Evolutionary conservation across 805 yeast genomes (phyloP), one percentile per base, ranked within the genome.

Genomic region (Barnettozyma salicaria): DNA sequence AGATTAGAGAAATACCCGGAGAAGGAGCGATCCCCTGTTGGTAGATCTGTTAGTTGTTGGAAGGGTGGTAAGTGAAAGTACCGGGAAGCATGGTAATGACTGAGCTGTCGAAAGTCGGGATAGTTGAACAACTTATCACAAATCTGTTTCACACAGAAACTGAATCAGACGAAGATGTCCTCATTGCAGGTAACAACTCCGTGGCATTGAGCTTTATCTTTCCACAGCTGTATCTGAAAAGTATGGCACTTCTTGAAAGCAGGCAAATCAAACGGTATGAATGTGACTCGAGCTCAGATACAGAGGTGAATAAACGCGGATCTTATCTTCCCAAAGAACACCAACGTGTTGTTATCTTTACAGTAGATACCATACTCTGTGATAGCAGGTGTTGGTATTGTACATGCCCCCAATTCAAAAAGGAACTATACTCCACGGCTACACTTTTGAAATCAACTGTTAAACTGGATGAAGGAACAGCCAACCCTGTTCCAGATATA

Each of bases 331-430:
- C 25, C 12, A 12, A 22, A 9, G 12, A 9, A 6, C 14, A 19
- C 2, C 14, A 20, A 8, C 19, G 31, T 11, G 25, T 39, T 13
- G 38, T 37, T 7, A 26, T 21, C 6, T 28, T 26, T 17, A 28
- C 23, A 16, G 29, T n/a, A 6, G 34, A 29, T 5, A 19, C 9
- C 11, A 11, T 12, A 7, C 14, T 43, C 4, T 44, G 44, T 16
- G 51, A 50, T 30, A 6, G 40, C 1, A 19, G 22, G 4, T 37
- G 39, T 21, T 48, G 55, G 55, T 47, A 36, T 24, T 50, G 55
- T 26, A 34, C 48, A 1, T 49, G 54, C 20, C 12, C n/a, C 1
- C 19, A 19, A 3, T 47, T 39, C n/a, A 27, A 19, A 7, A 20
- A 27, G 5, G 17, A 7, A 11, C 16, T 34, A 18, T 18, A 18